These are phyloP conservation scores for Trichoderma citrinoviride DNA, from an alignment of 2,329 filamentous ascomycete species.

Conservation along the genomic window DNA sequence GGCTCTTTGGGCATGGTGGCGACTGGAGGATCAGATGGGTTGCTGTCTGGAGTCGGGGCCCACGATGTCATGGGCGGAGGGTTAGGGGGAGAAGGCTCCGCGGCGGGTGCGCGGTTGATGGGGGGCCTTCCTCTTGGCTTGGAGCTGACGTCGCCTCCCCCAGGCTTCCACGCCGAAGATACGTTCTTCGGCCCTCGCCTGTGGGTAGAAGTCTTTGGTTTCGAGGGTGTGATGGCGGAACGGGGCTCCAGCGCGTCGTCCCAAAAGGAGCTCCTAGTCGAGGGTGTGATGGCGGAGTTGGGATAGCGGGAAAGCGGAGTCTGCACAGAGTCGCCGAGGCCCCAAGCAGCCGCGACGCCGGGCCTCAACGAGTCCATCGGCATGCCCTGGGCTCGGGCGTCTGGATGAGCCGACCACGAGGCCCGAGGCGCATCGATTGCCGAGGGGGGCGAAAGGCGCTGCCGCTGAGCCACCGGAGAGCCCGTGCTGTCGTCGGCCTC, in stretches of 20 bases:
- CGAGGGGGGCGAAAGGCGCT: constrained; percentile 56
- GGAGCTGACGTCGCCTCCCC: constrained; percentile 56
- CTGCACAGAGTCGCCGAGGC: constrained; percentile 51
- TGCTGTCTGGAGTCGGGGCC: constrained; percentile 47
- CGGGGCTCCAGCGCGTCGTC: constrained; percentile 61
- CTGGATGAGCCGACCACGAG: constrained; percentile 47
- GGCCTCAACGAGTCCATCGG: constrained; percentile 39
- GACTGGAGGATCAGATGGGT: constrained; percentile 40
- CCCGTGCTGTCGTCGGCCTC: constrained; percentile 56
- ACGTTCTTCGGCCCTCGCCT: constrained; percentile 80
- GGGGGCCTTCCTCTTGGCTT: constrained; percentile 80
- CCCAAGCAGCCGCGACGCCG: constrained; percentile 26
- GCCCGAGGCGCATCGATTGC: constrained; percentile 40
- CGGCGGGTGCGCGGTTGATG: constrained; percentile 56
- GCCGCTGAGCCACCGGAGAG: constrained; percentile 54
- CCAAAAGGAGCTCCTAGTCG: constrained; percentile 53
- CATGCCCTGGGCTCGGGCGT: constrained; percentile 35
- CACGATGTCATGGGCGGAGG: constrained; percentile 58
- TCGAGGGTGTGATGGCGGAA: constrained; percentile 70
- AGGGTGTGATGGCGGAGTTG: constrained; percentile 73
- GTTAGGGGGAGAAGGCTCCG: constrained; percentile 58
- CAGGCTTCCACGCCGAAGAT: constrained; percentile 83
- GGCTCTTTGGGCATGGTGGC: background rate
- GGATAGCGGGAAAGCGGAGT: constrained; percentile 70
- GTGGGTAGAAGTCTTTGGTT: constrained; percentile 42